Conservation (phyloP, 306 rosid genomes). For the Medicago truncatula region MtrunA17r5.0-ANR NC_053046.1:6913001-6913500, state of each 20-base stretch:
- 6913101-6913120: slow-evolving; percentile 70
- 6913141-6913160: slow-evolving; percentile 43
- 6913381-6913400: neutral
- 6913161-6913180: slow-evolving; percentile 32
- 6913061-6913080: slow-evolving; percentile 95
- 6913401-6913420: slow-evolving; percentile 13
- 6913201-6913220: neutral
- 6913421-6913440: slow-evolving; percentile 30
- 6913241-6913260: neutral
- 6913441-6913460: slow-evolving; percentile 36
- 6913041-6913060: slow-evolving; percentile 84
- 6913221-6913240: neutral
- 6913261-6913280: neutral
- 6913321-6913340: neutral
- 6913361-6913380: slow-evolving; percentile 11
- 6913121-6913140: slow-evolving; percentile 58
- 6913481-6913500: slow-evolving; percentile 23
- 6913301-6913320: neutral
- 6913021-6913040: slow-evolving; percentile 85
- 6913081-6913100: slow-evolving; percentile 99
- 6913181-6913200: slow-evolving; percentile 9
- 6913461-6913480: slow-evolving; percentile 13
- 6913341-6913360: slow-evolving; percentile 23
- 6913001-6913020: slow-evolving; percentile 67
- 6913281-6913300: slow-evolving; percentile 5